Evolutionary conservation across 2,329 filamentous ascomycete species (phyloP).

Genomic region (Pestalotiopsis sp.): DNA sequence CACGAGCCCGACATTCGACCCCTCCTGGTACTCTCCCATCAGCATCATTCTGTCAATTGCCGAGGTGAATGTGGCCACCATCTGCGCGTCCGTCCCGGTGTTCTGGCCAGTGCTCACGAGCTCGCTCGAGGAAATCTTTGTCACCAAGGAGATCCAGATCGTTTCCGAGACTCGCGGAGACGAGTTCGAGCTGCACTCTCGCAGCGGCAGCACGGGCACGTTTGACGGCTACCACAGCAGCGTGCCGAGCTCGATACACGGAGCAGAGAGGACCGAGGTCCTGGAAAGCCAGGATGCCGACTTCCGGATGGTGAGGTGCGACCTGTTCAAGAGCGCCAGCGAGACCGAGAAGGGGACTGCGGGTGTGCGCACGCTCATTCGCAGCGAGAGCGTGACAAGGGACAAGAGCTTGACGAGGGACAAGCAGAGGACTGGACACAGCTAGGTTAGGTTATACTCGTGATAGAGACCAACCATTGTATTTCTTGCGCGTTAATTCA

Average conservation of each 20-base stretch:
- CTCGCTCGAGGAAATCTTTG: slow-evolving; percentile 28
- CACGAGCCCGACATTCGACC: slow-evolving; percentile 34
- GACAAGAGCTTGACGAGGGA: neutral
- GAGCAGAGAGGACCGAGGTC: neutral
- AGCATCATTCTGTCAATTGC: slow-evolving; percentile 27
- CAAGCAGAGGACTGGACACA: neutral
- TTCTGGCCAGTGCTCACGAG: slow-evolving; percentile 30
- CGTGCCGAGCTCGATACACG: neutral
- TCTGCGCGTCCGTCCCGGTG: slow-evolving; percentile 30
- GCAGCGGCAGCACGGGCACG: neutral
- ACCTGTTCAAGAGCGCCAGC: neutral
- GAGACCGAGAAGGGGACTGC: neutral
- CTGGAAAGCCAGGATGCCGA: neutral
- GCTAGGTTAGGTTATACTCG: neutral
- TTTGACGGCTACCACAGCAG: neutral
- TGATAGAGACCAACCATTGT: neutral
- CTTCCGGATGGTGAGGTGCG: neutral
- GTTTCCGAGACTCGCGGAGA: slow-evolving; percentile 20
- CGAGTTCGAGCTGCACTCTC: neutral
- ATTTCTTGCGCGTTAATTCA: neutral
- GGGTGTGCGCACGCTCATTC: neutral
- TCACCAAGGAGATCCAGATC: slow-evolving; percentile 30
- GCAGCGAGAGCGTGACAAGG: neutral
- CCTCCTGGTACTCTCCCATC: slow-evolving; percentile 35
- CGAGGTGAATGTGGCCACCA: slow-evolving; percentile 27